phyloP scores from a whole-genome alignment of 2,329 filamentous ascomycete genomes.

The Diaporthe helianthi region DNA sequence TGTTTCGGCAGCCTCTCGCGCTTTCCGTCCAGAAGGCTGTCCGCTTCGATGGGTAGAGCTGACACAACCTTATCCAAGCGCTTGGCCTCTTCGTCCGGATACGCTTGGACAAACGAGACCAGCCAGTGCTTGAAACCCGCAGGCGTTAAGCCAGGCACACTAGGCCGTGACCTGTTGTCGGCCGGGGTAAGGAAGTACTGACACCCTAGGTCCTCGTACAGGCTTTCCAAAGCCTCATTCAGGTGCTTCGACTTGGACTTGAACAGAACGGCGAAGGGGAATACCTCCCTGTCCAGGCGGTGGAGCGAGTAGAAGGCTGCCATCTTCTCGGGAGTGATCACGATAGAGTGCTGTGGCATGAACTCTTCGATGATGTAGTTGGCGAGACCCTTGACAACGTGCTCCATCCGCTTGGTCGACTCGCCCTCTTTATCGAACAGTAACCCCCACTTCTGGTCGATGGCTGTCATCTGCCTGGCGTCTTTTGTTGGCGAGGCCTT shows the following conservation, averaged over 20 bases:
- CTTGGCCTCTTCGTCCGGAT: conserved; percentile 77
- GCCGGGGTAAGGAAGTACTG: conserved; percentile 72
- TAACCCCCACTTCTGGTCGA: conserved; percentile 78
- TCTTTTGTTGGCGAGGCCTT: conserved; percentile 2
- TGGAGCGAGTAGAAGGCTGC: conserved; percentile 75
- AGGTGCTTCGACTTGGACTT: conserved; percentile 48
- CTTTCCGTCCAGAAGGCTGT: conserved; percentile 62
- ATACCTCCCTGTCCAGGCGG: conserved; percentile 67
- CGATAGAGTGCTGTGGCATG: conserved; percentile 70
- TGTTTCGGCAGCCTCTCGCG: conserved; percentile 81
- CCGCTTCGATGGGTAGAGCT: conserved; percentile 70
- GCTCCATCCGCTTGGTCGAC: conserved; percentile 71
- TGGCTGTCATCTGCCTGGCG: conserved; percentile 56
- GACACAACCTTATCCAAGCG: conserved; percentile 73
- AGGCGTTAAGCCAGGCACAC: conserved; percentile 70
- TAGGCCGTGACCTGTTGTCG: conserved; percentile 57
- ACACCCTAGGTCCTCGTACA: conserved; percentile 62
- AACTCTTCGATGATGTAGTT: conserved; percentile 76
- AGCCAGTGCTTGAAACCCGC: conserved; percentile 76
- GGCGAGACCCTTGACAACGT: conserved; percentile 77
- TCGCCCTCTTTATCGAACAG: conserved; percentile 74
- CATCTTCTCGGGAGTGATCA: conserved; percentile 80
- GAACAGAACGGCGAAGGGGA: conserved; percentile 72
- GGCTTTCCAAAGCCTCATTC: conserved; percentile 60
- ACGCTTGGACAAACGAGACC: conserved; percentile 74